A percentile compares a stretch with the other conserved stretches of the same genome.
Conservation (phyloP, 352 stramenopile species). For the Plasmopara halstedii region DNA sequence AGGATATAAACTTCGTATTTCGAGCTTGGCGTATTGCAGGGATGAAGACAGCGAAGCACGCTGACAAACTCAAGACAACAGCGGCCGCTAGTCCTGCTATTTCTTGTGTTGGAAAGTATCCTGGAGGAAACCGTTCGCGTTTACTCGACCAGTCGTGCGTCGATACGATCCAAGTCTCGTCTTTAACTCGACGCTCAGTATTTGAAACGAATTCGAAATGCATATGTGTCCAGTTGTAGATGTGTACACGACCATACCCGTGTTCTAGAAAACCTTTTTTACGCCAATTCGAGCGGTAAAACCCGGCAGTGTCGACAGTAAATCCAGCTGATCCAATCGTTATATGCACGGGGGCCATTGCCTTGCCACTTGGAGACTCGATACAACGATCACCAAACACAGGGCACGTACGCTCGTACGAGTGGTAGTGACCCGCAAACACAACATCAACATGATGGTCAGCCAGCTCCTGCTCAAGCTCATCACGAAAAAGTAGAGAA, state of each 20-base stretch:
- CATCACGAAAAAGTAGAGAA: conserved; percentile 31
- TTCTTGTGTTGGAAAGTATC: conserved; percentile 20
- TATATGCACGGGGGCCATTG: conserved; percentile 42
- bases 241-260: conserved; percentile 45
- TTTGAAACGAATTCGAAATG: conserved; percentile 50
- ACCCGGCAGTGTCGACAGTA: conserved; percentile 27
- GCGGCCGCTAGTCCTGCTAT: conserved; percentile 11
- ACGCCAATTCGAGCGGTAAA: conserved; percentile 29
- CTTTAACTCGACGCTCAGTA: conserved; percentile 21
- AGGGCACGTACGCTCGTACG: conserved; percentile 53
- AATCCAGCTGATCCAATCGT: conserved; percentile 46
- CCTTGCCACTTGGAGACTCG: conserved; percentile 24
- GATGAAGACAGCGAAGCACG: conserved; percentile 8
- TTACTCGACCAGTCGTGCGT: conserved; percentile 39
- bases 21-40: conserved; percentile 22
- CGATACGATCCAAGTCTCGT: conserved; percentile 41
- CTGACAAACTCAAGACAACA: conserved; percentile 12
- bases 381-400: conserved; percentile 44
- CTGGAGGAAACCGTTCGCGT: conserved; percentile 20
- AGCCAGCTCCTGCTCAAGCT: conserved; percentile 38
- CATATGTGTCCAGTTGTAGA: conserved; percentile 45
- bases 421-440: conserved; percentile 52
- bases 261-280: conserved; percentile 30
- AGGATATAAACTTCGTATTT: conserved; percentile 6
- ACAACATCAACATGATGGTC: conserved; percentile 51